Evolutionary conservation across 139 green algal species (phyloP).

Genomic region (Dunaliella sp.): DNA sequence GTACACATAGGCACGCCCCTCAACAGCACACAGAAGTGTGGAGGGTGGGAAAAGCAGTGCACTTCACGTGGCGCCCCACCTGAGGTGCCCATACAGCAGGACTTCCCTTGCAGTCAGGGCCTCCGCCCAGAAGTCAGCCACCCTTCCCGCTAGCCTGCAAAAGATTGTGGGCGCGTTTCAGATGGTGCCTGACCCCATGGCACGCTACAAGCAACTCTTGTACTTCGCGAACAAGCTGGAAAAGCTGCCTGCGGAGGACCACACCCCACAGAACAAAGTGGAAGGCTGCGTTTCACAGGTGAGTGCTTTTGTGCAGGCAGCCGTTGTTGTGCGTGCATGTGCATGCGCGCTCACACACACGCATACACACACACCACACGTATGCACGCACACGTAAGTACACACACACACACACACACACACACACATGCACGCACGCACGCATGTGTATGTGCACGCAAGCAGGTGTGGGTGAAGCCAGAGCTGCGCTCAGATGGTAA

Average conservation of each 20-base stretch:
- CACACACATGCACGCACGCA: too few relatives aligned
- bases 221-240: slow-evolving; percentile 93
- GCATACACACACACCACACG: background rate
- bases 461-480: slow-evolving; percentile 94
- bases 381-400: too few relatives aligned
- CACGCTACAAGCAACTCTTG: slow-evolving; percentile 96
- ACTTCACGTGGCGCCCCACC: too few relatives aligned
- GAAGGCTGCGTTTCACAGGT: slow-evolving; percentile 83
- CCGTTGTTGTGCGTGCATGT: background rate
- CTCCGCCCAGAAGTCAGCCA: slow-evolving; percentile 21
- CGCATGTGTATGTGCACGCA: too few relatives aligned
- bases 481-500: slow-evolving; percentile 66
- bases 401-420: too few relatives aligned
- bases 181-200: slow-evolving; percentile 82
- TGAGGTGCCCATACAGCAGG: too few relatives aligned
- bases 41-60: too few relatives aligned
- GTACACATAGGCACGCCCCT: too few relatives aligned
- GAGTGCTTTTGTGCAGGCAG: background rate
- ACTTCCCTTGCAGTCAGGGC: too few relatives aligned
- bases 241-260: slow-evolving; percentile 57
- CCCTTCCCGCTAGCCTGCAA: slow-evolving; percentile 61
- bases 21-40: too few relatives aligned
- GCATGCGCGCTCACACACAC: background rate
- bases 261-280: slow-evolving; percentile 90
- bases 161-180: slow-evolving; percentile 78